Percentiles rank a stretch among this genome's conserved stretches.
Evolutionary conservation across 768 basidiomycete species (phyloP).

Genomic region (Cystobasidium ongulense): DNA sequence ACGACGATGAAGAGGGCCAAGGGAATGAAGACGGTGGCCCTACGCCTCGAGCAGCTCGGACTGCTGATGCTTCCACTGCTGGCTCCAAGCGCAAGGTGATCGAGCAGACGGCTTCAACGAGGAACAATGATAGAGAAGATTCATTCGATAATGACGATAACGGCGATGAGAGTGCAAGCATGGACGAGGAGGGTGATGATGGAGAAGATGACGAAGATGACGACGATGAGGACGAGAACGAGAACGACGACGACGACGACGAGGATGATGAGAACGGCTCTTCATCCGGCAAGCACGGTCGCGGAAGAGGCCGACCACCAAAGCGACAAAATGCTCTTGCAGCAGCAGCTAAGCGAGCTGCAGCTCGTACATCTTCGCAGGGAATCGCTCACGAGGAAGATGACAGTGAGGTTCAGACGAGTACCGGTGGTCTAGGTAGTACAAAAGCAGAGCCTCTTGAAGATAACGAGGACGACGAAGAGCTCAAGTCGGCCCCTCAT

Average conservation of each 20-base stretch:
- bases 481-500: not conserved
- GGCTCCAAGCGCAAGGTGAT: not conserved
- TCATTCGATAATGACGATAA: not conserved
- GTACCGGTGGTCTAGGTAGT: not conserved
- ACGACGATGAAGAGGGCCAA: slow-evolving; percentile 6
- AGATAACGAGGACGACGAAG: not conserved
- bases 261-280: not conserved
- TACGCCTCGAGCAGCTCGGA: not conserved
- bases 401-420: not conserved
- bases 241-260: not conserved
- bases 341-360: slow-evolving; percentile 11
- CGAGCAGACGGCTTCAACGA: slow-evolving; percentile 2
- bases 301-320: slow-evolving; percentile 1
- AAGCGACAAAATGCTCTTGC: slow-evolving; percentile 10
- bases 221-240: not conserved
- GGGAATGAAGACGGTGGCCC: not conserved
- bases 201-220: not conserved
- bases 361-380: not conserved
- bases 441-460: not conserved
- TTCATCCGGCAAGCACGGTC: not conserved
- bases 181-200: slow-evolving; percentile 9
- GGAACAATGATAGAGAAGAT: not conserved
- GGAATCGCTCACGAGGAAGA: not conserved
- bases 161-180: not conserved
- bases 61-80: not conserved